phyloP scores from a whole-genome alignment of 768 basidiomycete species.

The Pholiota conissans region DNA sequence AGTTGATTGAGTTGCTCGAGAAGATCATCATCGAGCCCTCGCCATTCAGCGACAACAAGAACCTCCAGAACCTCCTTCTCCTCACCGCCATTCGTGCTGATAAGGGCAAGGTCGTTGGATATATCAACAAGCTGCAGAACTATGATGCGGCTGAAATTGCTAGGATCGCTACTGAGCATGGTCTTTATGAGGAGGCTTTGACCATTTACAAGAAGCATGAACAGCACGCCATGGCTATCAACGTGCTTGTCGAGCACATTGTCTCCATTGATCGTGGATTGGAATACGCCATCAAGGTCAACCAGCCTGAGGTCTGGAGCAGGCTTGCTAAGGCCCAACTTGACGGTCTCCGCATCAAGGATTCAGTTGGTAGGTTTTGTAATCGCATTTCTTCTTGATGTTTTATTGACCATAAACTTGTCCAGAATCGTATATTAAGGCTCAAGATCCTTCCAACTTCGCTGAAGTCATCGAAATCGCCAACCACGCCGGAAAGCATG shows the following conservation, averaged over 20 bases:
- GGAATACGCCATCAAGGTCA: slow-evolving; percentile 95
- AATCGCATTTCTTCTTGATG: neutral
- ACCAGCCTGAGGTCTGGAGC: slow-evolving; percentile 96
- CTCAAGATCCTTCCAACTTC: slow-evolving; percentile 92
- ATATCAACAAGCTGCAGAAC: slow-evolving; percentile 96
- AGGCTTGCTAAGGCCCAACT: slow-evolving; percentile 98
- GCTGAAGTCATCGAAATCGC: slow-evolving; percentile 95
- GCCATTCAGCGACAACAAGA: slow-evolving; percentile 96
- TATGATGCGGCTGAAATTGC: slow-evolving; percentile 96
- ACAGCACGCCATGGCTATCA: slow-evolving; percentile 94
- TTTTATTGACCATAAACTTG: neutral
- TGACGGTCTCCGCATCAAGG: slow-evolving; percentile 97
- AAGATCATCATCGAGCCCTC: slow-evolving; percentile 98
- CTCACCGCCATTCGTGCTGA: slow-evolving; percentile 96
- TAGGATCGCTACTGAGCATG: slow-evolving; percentile 94
- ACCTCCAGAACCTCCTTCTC: slow-evolving; percentile 92
- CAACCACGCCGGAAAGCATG: slow-evolving; percentile 83
- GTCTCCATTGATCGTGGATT: slow-evolving; percentile 96
- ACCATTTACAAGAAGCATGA: slow-evolving; percentile 98
- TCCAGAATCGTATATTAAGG: slow-evolving; percentile 93
- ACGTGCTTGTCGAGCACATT: slow-evolving; percentile 96
- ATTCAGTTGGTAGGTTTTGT: slow-evolving; percentile 77
- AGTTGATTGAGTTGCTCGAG: slow-evolving; percentile 95
- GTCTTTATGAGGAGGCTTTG: slow-evolving; percentile 93
- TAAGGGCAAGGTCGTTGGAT: slow-evolving; percentile 97